Evolutionary conservation across 2,329 filamentous ascomycete species (phyloP).

Genomic region (Dryadomyces quercivorus): DNA sequence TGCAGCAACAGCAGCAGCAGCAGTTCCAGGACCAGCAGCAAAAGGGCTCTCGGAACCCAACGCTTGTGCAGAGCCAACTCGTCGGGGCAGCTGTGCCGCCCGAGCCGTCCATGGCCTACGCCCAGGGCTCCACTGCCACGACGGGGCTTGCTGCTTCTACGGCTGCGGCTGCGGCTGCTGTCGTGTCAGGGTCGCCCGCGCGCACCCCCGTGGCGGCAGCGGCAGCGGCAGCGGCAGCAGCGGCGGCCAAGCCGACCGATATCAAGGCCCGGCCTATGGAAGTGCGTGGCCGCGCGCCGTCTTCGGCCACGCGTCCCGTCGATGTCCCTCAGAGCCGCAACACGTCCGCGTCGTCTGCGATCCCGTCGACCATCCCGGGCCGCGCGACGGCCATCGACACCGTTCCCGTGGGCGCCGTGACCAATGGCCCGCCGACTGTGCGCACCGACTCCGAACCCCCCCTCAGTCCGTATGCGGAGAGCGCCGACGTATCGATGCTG

Average conservation of each 20-base stretch:
- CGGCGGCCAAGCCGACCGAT: slow-evolving; percentile 20
- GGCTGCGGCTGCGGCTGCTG: neutral
- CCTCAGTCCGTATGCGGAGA: slow-evolving; percentile 20
- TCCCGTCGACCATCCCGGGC: neutral
- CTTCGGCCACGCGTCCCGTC: slow-evolving; percentile 40
- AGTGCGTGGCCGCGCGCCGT: slow-evolving; percentile 7
- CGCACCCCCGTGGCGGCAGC: slow-evolving; percentile 6
- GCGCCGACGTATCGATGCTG: slow-evolving; percentile 29
- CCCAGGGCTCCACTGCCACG: slow-evolving; percentile 37
- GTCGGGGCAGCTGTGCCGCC: slow-evolving; percentile 43
- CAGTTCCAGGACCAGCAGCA: slow-evolving; percentile 13
- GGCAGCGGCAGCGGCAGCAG: slow-evolving; percentile 5
- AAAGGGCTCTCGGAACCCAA: slow-evolving; percentile 28
- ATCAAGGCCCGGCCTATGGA: slow-evolving; percentile 18
- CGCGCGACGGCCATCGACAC: neutral
- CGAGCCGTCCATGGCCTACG: slow-evolving; percentile 49
- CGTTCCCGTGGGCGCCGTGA: neutral
- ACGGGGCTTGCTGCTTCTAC: neutral
- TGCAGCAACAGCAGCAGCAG: slow-evolving; percentile 15
- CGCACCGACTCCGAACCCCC: slow-evolving; percentile 15
- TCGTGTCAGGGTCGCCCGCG: neutral
- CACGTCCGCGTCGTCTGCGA: slow-evolving; percentile 10
- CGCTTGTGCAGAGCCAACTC: slow-evolving; percentile 42
- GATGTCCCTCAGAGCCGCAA: slow-evolving; percentile 32
- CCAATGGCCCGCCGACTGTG: slow-evolving; percentile 18